phyloP scores from a whole-genome alignment of 2,329 filamentous ascomycete species.

The Penicillium palitans region DNA sequence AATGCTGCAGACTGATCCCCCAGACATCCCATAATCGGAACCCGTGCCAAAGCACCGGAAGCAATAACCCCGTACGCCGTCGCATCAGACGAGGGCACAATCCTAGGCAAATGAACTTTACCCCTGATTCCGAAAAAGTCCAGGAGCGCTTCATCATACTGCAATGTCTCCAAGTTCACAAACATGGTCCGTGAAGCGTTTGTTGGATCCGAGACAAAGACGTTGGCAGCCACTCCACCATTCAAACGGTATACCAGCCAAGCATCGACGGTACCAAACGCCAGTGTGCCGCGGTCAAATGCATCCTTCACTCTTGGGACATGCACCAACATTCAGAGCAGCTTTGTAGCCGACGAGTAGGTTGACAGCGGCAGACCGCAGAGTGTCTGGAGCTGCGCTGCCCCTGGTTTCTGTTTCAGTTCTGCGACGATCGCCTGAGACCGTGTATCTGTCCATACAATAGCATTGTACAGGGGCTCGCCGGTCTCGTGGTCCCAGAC shows the following conservation, averaged over 20 bases:
- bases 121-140: constrained; percentile 75
- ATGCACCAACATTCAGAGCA: constrained; percentile 78
- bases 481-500: constrained; percentile 81
- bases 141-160: constrained; percentile 76
- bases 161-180: constrained; percentile 75
- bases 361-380: constrained; percentile 84
- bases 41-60: constrained; percentile 63
- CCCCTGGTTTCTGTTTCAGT: constrained; percentile 65
- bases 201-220: constrained; percentile 81
- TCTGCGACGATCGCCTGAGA: constrained; percentile 73
- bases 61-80: constrained; percentile 68
- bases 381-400: constrained; percentile 65
- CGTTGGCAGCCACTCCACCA: constrained; percentile 63
- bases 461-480: constrained; percentile 76
- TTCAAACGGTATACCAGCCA: constrained; percentile 84
- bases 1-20: constrained; percentile 85
- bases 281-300: constrained; percentile 71
- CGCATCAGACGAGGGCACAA: constrained; percentile 75
- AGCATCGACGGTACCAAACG: constrained; percentile 83
- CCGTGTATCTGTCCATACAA: constrained; percentile 88
- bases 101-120: constrained; percentile 73
- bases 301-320: constrained; percentile 68
- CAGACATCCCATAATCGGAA: constrained; percentile 74
- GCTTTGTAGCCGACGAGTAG: constrained; percentile 81
- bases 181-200: constrained; percentile 94